phyloP scores from a whole-genome alignment of 1,284 basidiomycete genomes.

The Ceratobasidium sp. region DNA sequence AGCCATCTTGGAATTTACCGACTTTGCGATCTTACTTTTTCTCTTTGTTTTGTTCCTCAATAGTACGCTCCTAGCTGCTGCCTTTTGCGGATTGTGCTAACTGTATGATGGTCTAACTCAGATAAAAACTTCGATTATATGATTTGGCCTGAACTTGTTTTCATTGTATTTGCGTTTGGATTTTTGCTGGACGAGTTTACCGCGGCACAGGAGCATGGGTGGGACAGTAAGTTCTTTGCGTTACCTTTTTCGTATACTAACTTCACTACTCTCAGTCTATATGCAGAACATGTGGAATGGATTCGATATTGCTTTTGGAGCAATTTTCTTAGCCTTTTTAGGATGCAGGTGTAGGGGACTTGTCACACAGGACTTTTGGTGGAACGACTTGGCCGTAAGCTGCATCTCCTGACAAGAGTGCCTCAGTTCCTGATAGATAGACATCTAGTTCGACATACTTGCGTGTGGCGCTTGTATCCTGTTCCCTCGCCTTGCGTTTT shows the following conservation, averaged over 20 bases:
- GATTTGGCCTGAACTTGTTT: slow-evolving; percentile 72
- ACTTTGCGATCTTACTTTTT: slow-evolving; percentile 72
- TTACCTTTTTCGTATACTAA: slow-evolving; percentile 14
- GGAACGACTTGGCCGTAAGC: slow-evolving; percentile 71
- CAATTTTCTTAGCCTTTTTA: slow-evolving; percentile 76
- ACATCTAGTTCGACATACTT: slow-evolving; percentile 73
- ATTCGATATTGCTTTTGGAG: slow-evolving; percentile 81
- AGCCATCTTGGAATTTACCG: slow-evolving; percentile 80
- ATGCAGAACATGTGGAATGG: slow-evolving; percentile 86
- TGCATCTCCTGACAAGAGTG: slow-evolving; percentile 44
- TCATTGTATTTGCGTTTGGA: slow-evolving; percentile 78
- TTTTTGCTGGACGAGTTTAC: slow-evolving; percentile 86
- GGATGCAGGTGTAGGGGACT: slow-evolving; percentile 74
- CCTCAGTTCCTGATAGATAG: not conserved
- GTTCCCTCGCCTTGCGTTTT: slow-evolving; percentile 88
- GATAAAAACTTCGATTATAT: slow-evolving; percentile 65
- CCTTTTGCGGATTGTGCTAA: not conserved
- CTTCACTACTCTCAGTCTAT: slow-evolving; percentile 66
- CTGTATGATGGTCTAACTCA: slow-evolving; percentile 49
- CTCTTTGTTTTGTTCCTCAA: slow-evolving; percentile 79
- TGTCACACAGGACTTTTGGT: slow-evolving; percentile 57
- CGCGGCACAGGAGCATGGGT: slow-evolving; percentile 82
- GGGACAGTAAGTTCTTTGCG: slow-evolving; percentile 70
- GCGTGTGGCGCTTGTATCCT: slow-evolving; percentile 88
- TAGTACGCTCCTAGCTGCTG: slow-evolving; percentile 59